These are phyloP conservation scores for Brassica juncea DNA, from an alignment of 345 rosid species.

Conservation along the genomic window DNA sequence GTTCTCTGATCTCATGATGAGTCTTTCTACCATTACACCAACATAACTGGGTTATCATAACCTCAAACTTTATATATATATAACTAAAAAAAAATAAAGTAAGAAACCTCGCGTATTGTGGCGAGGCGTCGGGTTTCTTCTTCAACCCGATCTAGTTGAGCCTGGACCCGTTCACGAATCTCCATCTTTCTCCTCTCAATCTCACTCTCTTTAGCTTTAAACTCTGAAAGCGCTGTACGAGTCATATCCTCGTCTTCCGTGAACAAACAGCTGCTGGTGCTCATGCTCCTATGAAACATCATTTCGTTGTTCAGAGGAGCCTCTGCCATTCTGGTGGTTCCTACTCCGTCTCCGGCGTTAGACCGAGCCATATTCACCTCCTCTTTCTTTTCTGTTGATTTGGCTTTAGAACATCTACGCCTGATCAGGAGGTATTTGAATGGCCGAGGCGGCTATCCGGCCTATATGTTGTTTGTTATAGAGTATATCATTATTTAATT, in stretches of 20 bases:
- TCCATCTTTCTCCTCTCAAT: not conserved
- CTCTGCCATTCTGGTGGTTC: not conserved
- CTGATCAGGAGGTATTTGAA: not conserved
- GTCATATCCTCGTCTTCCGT: not conserved
- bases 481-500: not conserved
- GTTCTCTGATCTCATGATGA: not conserved
- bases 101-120: not conserved
- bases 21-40: not conserved
- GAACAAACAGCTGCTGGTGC: not conserved
- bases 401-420: not conserved
- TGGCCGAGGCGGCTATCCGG: not conserved
- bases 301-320: not conserved
- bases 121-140: not conserved
- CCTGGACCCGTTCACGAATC: not conserved
- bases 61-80: not conserved
- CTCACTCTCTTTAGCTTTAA: conserved; percentile 1
- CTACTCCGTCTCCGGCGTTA: not conserved
- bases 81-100: not conserved
- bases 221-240: not conserved
- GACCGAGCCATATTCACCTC: not conserved
- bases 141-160: not conserved
- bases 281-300: not conserved
- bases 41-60: not conserved
- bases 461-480: not conserved
- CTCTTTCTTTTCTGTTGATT: not conserved